Percentiles rank a stretch among this genome's conserved stretches.
Evolutionary conservation across 495 filamentous ascomycete genomes (phyloP).

Genomic region (Aspergillus olivimuriae): DNA sequence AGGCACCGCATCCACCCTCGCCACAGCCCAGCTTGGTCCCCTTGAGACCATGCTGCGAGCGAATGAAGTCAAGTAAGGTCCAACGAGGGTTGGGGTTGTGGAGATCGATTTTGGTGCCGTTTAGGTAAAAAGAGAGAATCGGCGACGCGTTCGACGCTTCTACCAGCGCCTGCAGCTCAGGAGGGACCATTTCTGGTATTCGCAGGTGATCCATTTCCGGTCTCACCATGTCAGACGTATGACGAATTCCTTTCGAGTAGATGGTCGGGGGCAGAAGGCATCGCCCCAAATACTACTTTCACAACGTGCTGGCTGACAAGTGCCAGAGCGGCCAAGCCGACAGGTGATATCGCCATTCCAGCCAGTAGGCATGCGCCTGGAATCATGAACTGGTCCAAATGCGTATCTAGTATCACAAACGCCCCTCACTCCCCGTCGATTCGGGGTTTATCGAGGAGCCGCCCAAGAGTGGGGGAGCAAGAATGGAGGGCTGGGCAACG

Average conservation of each 20-base stretch:
- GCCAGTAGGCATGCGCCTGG: too few relatives aligned
- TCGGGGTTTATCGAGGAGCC: neutral
- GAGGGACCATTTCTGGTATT: neutral
- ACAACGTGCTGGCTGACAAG: too few relatives aligned
- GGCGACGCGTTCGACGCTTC: slow-evolving; percentile 21
- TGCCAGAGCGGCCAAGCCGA: too few relatives aligned
- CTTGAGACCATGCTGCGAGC: slow-evolving; percentile 30
- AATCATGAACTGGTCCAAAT: too few relatives aligned
- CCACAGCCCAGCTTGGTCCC: slow-evolving; percentile 72
- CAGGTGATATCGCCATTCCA: too few relatives aligned
- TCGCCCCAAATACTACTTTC: too few relatives aligned
- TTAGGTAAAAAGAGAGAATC: slow-evolving; percentile 24
- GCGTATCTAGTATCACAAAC: too few relatives aligned
- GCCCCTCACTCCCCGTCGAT: neutral
- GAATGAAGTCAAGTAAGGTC: slow-evolving; percentile 43
- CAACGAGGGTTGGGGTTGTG: slow-evolving; percentile 25
- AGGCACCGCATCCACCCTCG: slow-evolving; percentile 94
- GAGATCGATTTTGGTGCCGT: slow-evolving; percentile 21
- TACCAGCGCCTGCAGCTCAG: slow-evolving; percentile 10
- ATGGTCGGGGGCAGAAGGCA: too few relatives aligned
- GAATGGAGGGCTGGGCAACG: neutral
- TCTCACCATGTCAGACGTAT: too few relatives aligned
- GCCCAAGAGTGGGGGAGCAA: neutral
- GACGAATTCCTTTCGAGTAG: too few relatives aligned
- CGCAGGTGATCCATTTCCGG: too few relatives aligned